phyloP scores from a whole-genome alignment of 768 basidiomycete genomes.

The Rhodotorula toruloides region DNA sequence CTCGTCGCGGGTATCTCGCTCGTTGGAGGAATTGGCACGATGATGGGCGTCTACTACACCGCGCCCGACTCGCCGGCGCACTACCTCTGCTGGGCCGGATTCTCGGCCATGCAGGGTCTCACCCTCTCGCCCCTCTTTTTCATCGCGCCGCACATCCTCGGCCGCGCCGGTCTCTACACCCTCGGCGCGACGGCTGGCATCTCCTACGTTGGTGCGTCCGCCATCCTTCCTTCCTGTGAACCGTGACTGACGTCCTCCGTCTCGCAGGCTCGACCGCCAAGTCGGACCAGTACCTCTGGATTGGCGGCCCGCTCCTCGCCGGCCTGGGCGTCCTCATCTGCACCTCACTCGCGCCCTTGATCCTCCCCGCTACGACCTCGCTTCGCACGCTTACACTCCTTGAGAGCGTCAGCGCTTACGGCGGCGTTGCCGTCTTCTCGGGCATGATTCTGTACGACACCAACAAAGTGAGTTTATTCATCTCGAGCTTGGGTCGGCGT shows the following conservation, averaged over 20 bases:
- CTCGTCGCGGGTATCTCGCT: conserved; percentile 35
- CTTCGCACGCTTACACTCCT: conserved; percentile 68
- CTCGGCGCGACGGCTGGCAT: conserved; percentile 62
- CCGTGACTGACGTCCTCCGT: no score
- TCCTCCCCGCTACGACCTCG: conserved; percentile 59
- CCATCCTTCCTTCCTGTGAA: no score
- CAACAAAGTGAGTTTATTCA: conserved; percentile 62
- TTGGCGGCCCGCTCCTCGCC: conserved; percentile 81
- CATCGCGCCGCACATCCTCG: conserved; percentile 74
- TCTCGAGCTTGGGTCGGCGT: not conserved
- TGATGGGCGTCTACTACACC: conserved; percentile 76
- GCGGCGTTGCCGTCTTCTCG: conserved; percentile 79
- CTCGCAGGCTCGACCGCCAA: conserved; percentile 82
- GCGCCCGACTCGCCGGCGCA: conserved; percentile 68
- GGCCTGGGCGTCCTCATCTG: conserved; percentile 83
- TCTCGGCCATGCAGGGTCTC: conserved; percentile 79
- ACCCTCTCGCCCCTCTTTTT: conserved; percentile 86
- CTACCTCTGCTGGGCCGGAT: conserved; percentile 52
- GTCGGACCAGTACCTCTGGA: conserved; percentile 78
- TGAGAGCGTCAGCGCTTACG: conserved; percentile 75
- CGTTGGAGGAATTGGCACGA: conserved; percentile 69
- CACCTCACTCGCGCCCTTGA: conserved; percentile 79
- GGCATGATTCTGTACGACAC: conserved; percentile 85
- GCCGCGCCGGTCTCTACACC: conserved; percentile 82
- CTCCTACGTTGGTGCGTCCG: conserved; percentile 78